Conservation (phyloP, 257 asterid genomes). For the Rubia yunnanensis region DNA sequence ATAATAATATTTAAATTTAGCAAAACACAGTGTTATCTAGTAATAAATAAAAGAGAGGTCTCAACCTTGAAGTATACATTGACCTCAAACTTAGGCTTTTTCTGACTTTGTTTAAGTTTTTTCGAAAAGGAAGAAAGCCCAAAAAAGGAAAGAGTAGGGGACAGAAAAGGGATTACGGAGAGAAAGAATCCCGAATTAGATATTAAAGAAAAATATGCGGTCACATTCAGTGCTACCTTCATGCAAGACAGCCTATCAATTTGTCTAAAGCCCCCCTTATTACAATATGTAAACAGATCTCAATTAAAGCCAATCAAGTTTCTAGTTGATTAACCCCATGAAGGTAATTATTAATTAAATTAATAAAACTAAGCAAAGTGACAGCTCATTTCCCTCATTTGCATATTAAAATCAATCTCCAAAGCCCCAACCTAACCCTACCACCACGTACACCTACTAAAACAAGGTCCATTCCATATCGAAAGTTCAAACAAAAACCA, state of each 20-base stretch:
- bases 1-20: no score
- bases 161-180: conserved; percentile 15
- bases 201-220: conserved; percentile 15
- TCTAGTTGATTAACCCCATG: conserved; percentile 4
- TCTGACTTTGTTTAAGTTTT: background rate
- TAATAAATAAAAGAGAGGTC: no score
- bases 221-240: conserved; percentile 48
- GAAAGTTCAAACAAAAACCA: background rate
- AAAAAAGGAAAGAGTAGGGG: conserved; percentile 11
- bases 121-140: conserved; percentile 8
- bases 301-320: conserved; percentile 21
- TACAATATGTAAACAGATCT: conserved; percentile 11
- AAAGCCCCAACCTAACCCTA: conserved; percentile 27
- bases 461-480: background rate
- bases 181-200: conserved; percentile 19
- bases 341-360: background rate
- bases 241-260: conserved; percentile 53
- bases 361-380: conserved; percentile 11
- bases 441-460: conserved; percentile 15
- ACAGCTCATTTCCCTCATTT: conserved; percentile 35
- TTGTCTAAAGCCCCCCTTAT: conserved; percentile 30
- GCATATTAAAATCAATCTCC: conserved; percentile 21
- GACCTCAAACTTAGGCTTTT: background rate
- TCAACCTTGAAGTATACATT: background rate
- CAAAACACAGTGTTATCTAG: no score